Conservation (phyloP, 2,329 filamentous ascomycete species). For the Dryadomyces quercivorus region DNA sequence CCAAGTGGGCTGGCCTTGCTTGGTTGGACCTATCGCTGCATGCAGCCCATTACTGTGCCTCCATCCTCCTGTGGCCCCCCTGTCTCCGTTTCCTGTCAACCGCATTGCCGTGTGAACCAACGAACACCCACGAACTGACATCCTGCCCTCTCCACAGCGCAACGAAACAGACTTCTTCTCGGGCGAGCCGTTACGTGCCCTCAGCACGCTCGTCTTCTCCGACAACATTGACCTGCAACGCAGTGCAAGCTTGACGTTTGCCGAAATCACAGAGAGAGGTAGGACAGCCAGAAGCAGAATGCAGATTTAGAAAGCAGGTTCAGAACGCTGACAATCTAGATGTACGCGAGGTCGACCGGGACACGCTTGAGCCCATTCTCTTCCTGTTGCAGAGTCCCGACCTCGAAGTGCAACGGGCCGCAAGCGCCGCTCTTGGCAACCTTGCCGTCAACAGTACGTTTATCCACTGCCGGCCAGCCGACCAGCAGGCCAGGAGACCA, state of each 20-base stretch:
- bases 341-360: conserved; percentile 88
- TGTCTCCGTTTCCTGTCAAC: not conserved
- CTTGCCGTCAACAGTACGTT: conserved; percentile 87
- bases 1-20: not conserved
- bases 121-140: not conserved
- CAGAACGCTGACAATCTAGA: conserved; percentile 46
- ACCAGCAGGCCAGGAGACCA: no score
- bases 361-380: conserved; percentile 91
- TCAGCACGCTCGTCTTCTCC: conserved; percentile 94
- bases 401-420: conserved; percentile 92
- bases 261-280: conserved; percentile 98
- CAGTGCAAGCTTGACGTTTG: conserved; percentile 95
- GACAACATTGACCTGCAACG: conserved; percentile 97
- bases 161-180: conserved; percentile 97
- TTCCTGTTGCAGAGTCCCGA: conserved; percentile 90
- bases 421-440: conserved; percentile 90
- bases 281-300: no score
- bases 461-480: no score
- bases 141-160: conserved; percentile 42
- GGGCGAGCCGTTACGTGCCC: conserved; percentile 81
- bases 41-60: no score
- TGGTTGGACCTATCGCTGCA: no score
- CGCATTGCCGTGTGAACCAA: not conserved
- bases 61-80: no score
- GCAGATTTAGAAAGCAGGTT: no score